Evolutionary conservation across 2,329 filamentous ascomycete genomes (phyloP), one percentile per base, ranked within the genome.

Genomic region (Dendryphion nanum): DNA sequence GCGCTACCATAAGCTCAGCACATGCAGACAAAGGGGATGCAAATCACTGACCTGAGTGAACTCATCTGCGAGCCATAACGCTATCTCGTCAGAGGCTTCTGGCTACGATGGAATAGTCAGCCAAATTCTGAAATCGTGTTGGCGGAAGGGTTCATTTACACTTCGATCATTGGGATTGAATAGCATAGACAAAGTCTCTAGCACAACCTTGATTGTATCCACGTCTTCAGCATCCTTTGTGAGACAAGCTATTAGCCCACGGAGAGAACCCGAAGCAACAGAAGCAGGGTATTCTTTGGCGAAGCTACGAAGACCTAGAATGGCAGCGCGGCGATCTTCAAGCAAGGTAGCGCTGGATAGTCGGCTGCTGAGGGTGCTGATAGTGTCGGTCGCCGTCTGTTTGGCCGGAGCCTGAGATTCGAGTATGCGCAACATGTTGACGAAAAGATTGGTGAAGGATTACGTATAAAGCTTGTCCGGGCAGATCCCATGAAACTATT

Each of bases 261-360:
- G 80, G 33, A 98, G 72, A n/a, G 90, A 88, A 26, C 89, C 90
- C 4, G 90, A 96, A 2, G 94, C 89, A 23, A 98, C 93, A 6
- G 90, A 95, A 12, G 94, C 94, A 24, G 93, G 94, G 56, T 91
- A 97, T 45, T 94, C 83, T 68, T 97, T 97, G 29, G 93, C 89
- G 66, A 98, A 97, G 70, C 90, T 96, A 53, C 94, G 81, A 24
- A 98, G 75, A 14, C 93, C 93, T 19, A 95, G 79, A 33, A 98
- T 95, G 31, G 93, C 90, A 39, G 89, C 90, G 46, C 93, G 83
- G 37, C 94, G 85, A 66, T 98, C 94, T 70, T 98, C 93, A 28
- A 98, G 79, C 13, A 98, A 77, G 1, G 89, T 96, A 30, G 90
- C 89, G 51, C 87, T 95, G 61, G 84, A 82, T 26, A 98, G 79